Evolutionary conservation across 306 rosid species (phyloP), one percentile per base, ranked within the genome.

Genomic region (Vigna unguiculata): DNA sequence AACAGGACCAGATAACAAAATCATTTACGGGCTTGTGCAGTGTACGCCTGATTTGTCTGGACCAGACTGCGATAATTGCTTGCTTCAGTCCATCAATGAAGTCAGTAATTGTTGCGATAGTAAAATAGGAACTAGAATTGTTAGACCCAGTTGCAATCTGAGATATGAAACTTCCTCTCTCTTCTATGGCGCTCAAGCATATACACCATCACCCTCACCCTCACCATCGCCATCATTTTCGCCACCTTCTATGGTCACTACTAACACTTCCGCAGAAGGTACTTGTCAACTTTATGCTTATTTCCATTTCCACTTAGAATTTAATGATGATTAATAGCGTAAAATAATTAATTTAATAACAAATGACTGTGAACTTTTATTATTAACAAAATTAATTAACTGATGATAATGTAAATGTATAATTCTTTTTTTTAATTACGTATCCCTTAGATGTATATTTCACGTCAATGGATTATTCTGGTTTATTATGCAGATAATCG

Each of bases 11-110:
- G 67, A 61, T 61, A 32, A 61, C 43, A 16, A 16, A 61, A 15
- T 0, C 13, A 32, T 61, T 6, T 32, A 32, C 13, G 67, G 67
- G 8, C 81, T 84, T 41, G 67, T 52, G 4, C 90, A 87, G 68
- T 84, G 90, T 75, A 76, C 83, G 0, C 88, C 80, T 36, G 85
- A 87, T 57, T 63, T 84, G 49, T 55, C 80, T 1, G 19, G 15
- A 3, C 1, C 0, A 19, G 58, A 79, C 0, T 87, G 88, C 72
- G 47, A 20, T 15, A 1, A 7, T 10, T 84, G 91, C 76, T 52
- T 85, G 24, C 1, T 3, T 24, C 0, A 2, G 0, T 71, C 82
- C 4, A 14, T 76, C n/a, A 11, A 2, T 25, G 69, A n/a, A n/a
- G 9, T 59, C 20, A 3, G 7, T 2, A 5, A 34, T 43, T 82